Conservation (phyloP, 257 asterid genomes). For the Fraxinus anomala region DNA sequence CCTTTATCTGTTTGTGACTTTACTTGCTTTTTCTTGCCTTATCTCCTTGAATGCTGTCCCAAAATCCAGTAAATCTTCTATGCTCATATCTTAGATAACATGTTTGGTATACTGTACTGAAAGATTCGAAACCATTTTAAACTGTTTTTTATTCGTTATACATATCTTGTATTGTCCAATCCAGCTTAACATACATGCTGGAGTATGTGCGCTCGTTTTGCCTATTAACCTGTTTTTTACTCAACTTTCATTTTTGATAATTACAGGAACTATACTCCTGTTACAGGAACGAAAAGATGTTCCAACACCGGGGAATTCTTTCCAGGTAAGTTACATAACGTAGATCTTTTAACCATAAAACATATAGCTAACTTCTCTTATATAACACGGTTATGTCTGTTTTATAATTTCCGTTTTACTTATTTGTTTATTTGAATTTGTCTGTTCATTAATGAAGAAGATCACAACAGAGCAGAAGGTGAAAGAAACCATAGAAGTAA, state of each 20-base stretch:
- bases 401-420: not conserved
- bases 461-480: not conserved
- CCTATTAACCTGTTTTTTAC: not conserved
- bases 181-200: not conserved
- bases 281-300: conserved; percentile 12
- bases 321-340: conserved; percentile 15
- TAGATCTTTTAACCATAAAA: not conserved
- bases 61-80: conserved; percentile 22
- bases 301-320: conserved; percentile 16
- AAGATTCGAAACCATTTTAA: not conserved
- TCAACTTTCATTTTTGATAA: not conserved
- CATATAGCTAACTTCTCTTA: not conserved
- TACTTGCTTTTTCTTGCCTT: conserved; percentile 21
- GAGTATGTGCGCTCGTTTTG: not conserved
- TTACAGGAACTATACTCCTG: conserved; percentile 12
- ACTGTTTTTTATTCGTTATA: too few relatives aligned
- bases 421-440: not conserved
- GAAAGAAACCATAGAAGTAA: not conserved
- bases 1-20: conserved; percentile 20
- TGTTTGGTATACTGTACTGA: not conserved
- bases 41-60: conserved; percentile 22
- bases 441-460: conserved; percentile 18
- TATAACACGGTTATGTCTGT: not conserved
- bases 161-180: not conserved
- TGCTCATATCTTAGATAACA: not conserved